A percentile compares a stretch with the other conserved stretches of the same genome.
Conservation (phyloP, 2,329 filamentous ascomycete genomes). For the Calonectria naviculata region DNA sequence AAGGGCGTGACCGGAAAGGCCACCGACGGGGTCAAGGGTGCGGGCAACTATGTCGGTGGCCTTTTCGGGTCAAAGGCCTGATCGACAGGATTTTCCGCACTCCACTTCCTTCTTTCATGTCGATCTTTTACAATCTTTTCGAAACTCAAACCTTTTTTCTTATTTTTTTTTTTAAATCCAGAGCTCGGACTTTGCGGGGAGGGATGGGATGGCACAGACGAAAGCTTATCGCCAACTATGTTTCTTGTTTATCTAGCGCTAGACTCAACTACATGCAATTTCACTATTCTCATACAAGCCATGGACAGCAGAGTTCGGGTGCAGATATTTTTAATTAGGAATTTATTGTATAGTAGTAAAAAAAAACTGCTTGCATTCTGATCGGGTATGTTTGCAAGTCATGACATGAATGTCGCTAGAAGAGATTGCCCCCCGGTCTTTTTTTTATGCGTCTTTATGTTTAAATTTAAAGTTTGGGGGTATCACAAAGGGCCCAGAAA, state of each 20-base stretch:
- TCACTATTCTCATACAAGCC: background rate
- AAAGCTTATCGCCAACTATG: background rate
- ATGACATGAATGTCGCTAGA: conserved; percentile 16
- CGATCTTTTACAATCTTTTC: background rate
- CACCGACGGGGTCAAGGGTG: conserved; percentile 43
- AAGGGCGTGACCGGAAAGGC: conserved; percentile 43
- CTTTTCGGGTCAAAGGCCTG: conserved; percentile 39
- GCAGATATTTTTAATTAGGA: conserved; percentile 16
- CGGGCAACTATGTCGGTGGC: conserved; percentile 46
- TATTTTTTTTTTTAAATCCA: no score
- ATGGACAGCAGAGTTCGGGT: background rate
- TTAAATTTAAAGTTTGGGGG: conserved; percentile 6
- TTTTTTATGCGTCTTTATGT: background rate
- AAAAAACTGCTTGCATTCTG: conserved; percentile 15
- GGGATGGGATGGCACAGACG: background rate
- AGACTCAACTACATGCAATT: background rate
- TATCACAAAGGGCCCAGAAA: background rate
- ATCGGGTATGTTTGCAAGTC: conserved; percentile 19
- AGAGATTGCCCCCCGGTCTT: conserved; percentile 15
- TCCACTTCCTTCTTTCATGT: background rate
- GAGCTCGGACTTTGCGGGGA: no score
- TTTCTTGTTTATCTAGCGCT: background rate
- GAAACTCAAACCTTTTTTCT: background rate
- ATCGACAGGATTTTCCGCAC: background rate
- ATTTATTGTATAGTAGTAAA: conserved; percentile 13